Base-by-base conservation (phyloP, 2,329 filamentous ascomycete genomes). In the Fusarium palustre region DNA sequence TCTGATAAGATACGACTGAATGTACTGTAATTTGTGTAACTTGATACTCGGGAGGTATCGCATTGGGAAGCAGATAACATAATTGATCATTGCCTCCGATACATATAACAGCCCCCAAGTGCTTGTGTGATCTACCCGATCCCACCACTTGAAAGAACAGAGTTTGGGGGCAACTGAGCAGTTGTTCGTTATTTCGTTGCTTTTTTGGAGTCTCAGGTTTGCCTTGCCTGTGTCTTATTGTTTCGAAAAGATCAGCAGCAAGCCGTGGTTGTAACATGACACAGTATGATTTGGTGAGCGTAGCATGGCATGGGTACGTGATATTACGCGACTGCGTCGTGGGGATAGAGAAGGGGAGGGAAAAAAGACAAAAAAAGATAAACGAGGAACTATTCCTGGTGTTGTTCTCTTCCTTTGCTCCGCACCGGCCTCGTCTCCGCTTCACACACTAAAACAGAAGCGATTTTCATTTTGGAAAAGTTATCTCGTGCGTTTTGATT, bases 351-450 rank as follows among this genome's bases (percentile, higher is more conserved):
- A n/a, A n/a, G 36, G 36, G 22, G n/a, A 39, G n/a, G 7, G 20
- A 28, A 25, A 13, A 28, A 13, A 12, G 22, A 31, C 16, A 20
- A 39, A 16, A 20, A 39, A 38, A 43, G 18, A 43, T 31, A 50
- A 25, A 39, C 48, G 48, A 39, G 24, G 48, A 50, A 39, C 48
- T 50, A 36, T 63, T 41, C 50, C 41, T 64, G 47, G 42, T 52
- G 55, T 63, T 55, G 34, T 33, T 55, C 48, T 69, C 48, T 68
- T 74, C 70, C 68, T 68, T 69, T 74, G 66, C 66, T 74, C 72
- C 72, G 72, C 66, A 64, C 34, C 59, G 56, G 64, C 50, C 55
- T 56, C 47, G 55, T 52, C 72, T 65, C 70, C 63, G 62, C 70
- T 66, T 65, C 38, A 50, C 59, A 58, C 50, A 60, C 60, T 61